Evolutionary conservation across 2,329 filamentous ascomycete species (phyloP).

Genomic region (Cytospora piceicola): DNA sequence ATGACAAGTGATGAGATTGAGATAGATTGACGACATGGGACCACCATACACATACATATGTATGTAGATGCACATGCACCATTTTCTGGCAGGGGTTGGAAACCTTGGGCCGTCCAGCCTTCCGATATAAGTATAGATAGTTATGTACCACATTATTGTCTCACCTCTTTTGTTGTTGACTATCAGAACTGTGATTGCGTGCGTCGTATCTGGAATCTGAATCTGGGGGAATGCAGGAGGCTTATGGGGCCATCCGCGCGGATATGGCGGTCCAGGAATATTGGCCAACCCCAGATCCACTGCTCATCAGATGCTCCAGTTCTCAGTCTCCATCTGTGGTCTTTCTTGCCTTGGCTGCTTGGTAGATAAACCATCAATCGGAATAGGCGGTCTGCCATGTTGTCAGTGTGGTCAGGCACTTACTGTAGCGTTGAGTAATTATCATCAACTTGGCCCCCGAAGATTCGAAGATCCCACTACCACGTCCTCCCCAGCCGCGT

Average conservation of each 20-base stretch:
- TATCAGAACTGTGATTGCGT: too few relatives aligned
- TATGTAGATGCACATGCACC: too few relatives aligned
- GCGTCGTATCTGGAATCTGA: background rate
- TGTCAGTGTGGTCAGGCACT: background rate
- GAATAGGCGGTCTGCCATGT: background rate
- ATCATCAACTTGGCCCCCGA: background rate
- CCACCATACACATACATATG: too few relatives aligned
- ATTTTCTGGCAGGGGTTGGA: too few relatives aligned
- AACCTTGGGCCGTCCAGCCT: too few relatives aligned
- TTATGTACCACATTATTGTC: background rate
- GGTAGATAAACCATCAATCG: background rate
- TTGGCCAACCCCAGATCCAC: background rate
- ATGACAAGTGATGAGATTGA: too few relatives aligned
- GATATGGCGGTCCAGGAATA: background rate
- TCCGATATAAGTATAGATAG: too few relatives aligned
- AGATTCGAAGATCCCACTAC: too few relatives aligned
- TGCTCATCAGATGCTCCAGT: constrained; percentile 3
- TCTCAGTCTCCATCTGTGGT: background rate
- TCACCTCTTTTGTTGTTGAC: background rate
- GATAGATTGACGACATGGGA: too few relatives aligned
- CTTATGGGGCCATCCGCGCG: background rate
- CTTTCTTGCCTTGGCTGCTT: background rate
- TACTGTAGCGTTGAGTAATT: background rate
- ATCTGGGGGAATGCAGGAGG: background rate
- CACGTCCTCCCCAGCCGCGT: background rate